Conservation (phyloP, 2,329 filamentous ascomycete species). For the Cytospora piceae region DNA sequence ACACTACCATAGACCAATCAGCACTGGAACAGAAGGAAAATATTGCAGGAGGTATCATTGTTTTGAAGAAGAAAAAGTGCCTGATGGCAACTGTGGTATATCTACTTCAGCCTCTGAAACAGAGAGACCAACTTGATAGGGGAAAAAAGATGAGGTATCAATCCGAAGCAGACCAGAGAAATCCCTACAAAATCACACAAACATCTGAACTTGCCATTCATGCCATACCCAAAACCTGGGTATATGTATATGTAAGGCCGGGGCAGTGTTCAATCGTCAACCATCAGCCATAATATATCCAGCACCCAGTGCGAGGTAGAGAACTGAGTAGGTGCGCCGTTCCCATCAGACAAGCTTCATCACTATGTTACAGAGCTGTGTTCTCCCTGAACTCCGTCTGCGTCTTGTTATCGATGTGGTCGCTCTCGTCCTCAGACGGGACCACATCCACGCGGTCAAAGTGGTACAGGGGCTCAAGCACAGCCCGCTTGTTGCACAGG, state of each 20-base stretch:
- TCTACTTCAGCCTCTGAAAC: neutral
- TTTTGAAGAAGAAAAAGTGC: neutral
- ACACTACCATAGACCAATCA: too few species aligned
- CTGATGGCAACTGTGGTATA: neutral
- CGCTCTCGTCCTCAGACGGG: constrained; percentile 16
- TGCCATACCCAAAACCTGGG: neutral
- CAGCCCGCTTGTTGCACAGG: constrained; percentile 49
- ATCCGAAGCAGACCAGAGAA: neutral
- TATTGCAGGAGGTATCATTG: neutral
- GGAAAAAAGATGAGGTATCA: neutral
- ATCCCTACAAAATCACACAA: neutral
- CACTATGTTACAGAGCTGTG: neutral
- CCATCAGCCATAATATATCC: neutral
- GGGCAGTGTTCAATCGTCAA: neutral
- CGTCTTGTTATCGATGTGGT: constrained; percentile 13
- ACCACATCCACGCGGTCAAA: constrained; percentile 36
- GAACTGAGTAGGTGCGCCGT: neutral
- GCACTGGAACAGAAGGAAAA: too few species aligned
- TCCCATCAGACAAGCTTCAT: neutral
- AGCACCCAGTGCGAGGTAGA: neutral
- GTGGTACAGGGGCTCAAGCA: constrained; percentile 49
- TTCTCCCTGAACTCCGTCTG: constrained; percentile 4
- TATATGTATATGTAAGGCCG: neutral
- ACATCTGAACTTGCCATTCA: neutral
- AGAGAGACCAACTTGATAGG: neutral